Percentiles rank a stretch among this genome's conserved stretches.
phyloP scores from a whole-genome alignment of 495 filamentous ascomycete species.

The Aspergillus haitiensis region DNA sequence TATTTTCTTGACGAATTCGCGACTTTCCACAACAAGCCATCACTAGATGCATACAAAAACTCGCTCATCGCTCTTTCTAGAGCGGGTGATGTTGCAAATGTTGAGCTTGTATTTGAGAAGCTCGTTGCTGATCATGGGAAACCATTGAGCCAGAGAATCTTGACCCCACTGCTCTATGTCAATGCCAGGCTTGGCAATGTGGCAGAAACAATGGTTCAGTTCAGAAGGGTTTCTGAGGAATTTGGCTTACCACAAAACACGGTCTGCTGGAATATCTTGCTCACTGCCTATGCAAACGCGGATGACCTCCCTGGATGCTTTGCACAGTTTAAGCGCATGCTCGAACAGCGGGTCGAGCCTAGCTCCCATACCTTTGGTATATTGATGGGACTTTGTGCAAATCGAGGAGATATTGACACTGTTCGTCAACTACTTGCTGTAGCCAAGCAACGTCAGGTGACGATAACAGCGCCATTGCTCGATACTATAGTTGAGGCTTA shows the following conservation, averaged over 20 bases:
- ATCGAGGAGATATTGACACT: slow-evolving; percentile 72
- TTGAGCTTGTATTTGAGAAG: slow-evolving; percentile 35
- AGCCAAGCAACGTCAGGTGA: slow-evolving; percentile 46
- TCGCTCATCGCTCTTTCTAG: slow-evolving; percentile 35
- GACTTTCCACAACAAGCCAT: slow-evolving; percentile 32
- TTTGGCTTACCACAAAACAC: slow-evolving; percentile 55
- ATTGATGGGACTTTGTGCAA: slow-evolving; percentile 68
- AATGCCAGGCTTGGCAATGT: slow-evolving; percentile 66
- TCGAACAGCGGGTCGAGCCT: slow-evolving; percentile 43
- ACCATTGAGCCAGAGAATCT: slow-evolving; percentile 34
- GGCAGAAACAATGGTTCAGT: slow-evolving; percentile 54
- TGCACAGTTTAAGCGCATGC: slow-evolving; percentile 57
- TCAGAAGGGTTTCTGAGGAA: slow-evolving; percentile 55
- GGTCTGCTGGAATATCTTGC: slow-evolving; percentile 71
- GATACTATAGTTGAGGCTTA: slow-evolving; percentile 66
- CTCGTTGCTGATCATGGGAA: slow-evolving; percentile 37
- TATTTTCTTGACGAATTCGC: slow-evolving; percentile 57
- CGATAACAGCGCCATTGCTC: slow-evolving; percentile 54
- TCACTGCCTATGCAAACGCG: slow-evolving; percentile 67
- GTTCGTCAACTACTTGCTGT: slow-evolving; percentile 61
- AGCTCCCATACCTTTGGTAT: slow-evolving; percentile 65
- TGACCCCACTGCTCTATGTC: slow-evolving; percentile 59
- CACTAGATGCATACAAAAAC: slow-evolving; percentile 31
- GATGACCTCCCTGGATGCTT: slow-evolving; percentile 65
- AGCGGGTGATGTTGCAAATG: slow-evolving; percentile 32